Base-by-base conservation (phyloP, 768 basidiomycete genomes). In the Amanita rubescens region DNA sequence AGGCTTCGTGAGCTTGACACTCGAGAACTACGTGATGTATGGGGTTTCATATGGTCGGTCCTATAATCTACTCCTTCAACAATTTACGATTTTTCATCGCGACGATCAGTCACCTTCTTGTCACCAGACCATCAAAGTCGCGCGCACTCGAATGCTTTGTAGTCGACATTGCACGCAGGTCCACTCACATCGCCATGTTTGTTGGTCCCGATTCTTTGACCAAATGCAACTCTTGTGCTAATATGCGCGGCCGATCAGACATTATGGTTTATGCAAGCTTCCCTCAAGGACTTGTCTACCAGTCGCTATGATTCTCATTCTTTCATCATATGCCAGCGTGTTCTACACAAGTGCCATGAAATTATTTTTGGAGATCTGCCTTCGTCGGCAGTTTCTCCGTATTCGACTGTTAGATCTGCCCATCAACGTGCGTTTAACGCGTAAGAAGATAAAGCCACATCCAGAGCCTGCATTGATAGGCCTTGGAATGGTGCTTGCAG, bases 231-330 rank as follows among this genome's bases (percentile, higher is more conserved):
- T 15, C 15, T 14, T 30, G 5, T 20, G 5, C 51, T 39, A 24
- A 49, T 38, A 34, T 24, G 33, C 33, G 56, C 41, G 17, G 27
- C 58, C 57, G 11, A 51, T 51, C 62, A 94, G 93, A 97, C 96
- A 0, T 71, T 99, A 42, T 98, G 95, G 94, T 96, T 94, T 70
- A 94, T 98, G 87, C 96, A 98, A 79, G 91, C 95, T 14, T 84
- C 89, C 24, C 75, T 99, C 17, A 82, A 81, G 54, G 96, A 99
- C 67, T 75, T 97, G 7, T 78, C 85, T 0, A 61, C 68, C 55
- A 44, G 69, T 42, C 75, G 72, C 12, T 77, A 82, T 49, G 78
- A 82, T 45, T 85, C 91, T 2, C 79, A 72, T 39, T 90, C 93
- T 0, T 97, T 97, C 69, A 72, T 81, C 45, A 87, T 95, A 54